Conservation (phyloP, 345 rosid species). For the Hevea brasiliensis region DNA sequence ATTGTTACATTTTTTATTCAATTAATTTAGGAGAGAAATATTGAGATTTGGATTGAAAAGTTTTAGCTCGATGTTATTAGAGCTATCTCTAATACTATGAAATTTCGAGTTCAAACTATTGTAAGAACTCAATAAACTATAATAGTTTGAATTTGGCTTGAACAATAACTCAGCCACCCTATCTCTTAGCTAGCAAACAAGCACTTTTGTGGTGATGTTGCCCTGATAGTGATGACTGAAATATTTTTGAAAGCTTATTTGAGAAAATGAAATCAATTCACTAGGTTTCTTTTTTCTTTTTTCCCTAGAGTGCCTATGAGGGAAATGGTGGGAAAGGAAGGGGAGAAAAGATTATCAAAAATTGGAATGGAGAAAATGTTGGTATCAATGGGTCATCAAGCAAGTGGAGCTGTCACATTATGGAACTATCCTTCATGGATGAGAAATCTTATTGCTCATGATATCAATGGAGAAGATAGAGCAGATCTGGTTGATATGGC, state of each 20-base stretch:
- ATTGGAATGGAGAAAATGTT: constrained; percentile 63
- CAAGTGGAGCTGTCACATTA: constrained; percentile 59
- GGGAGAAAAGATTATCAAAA: constrained; percentile 41
- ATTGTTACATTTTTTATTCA: too few species aligned
- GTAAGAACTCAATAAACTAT: too few species aligned
- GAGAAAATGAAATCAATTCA: neutral
- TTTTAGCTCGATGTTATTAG: too few species aligned
- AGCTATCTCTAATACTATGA: too few species aligned
- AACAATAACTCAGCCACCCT: too few species aligned
- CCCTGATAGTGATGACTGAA: too few species aligned
- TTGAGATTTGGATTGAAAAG: too few species aligned
- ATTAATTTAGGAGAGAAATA: too few species aligned
- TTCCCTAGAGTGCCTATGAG: constrained; percentile 50
- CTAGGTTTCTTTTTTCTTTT: neutral
- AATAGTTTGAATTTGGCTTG: too few species aligned
- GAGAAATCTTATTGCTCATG: constrained; percentile 68
- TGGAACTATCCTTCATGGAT: constrained; percentile 84
- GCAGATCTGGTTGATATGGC: constrained; percentile 65
- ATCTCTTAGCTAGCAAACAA: too few species aligned
- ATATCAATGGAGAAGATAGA: constrained; percentile 62
- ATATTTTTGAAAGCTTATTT: neutral
- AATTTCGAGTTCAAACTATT: too few species aligned
- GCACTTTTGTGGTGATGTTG: too few species aligned
- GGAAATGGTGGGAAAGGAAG: constrained; percentile 56
- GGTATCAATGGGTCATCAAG: constrained; percentile 73